A percentile compares a stretch with the other conserved stretches of the same genome.
Conservation (phyloP, 306 rosid genomes). For the Dicorynia guianensis region DNA sequence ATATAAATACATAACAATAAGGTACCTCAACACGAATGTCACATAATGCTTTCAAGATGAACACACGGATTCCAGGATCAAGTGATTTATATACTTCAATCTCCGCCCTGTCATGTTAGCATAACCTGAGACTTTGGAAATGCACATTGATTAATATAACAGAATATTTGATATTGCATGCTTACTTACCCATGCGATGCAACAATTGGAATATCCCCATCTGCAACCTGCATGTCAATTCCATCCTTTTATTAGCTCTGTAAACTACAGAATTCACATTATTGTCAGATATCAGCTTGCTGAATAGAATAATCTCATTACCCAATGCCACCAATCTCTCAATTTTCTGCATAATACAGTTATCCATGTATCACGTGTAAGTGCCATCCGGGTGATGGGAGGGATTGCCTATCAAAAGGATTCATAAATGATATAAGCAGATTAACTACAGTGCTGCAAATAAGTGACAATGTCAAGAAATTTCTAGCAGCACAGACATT, state of each 20-base stretch:
- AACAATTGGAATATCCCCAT: conserved; percentile 89
- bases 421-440: conserved; percentile 34
- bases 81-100: conserved; percentile 77
- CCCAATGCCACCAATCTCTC: conserved; percentile 99
- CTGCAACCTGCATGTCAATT: conserved; percentile 75
- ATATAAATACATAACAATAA: conserved; percentile 15
- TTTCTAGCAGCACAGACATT: conserved; percentile 22
- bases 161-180: conserved; percentile 35
- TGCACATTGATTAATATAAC: conserved; percentile 24
- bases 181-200: conserved; percentile 90
- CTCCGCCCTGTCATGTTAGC: conserved; percentile 67
- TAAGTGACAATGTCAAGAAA: conserved; percentile 23
- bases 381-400: conserved; percentile 95
- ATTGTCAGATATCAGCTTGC: conserved; percentile 40
- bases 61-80: conserved; percentile 85
- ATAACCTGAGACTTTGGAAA: conserved; percentile 43
- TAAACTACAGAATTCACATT: conserved; percentile 35
- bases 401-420: conserved; percentile 79
- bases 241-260: conserved; percentile 41
- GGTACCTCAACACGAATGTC: conserved; percentile 97
- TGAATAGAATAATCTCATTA: conserved; percentile 45
- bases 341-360: conserved; percentile 92
- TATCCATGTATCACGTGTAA: conserved; percentile 91
- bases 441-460: conserved; percentile 38
- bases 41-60: conserved; percentile 92